Evolutionary conservation across 208 protist species (phyloP), one percentile per base, ranked within the genome.

Genomic region (Wallacemonas sp.): DNA sequence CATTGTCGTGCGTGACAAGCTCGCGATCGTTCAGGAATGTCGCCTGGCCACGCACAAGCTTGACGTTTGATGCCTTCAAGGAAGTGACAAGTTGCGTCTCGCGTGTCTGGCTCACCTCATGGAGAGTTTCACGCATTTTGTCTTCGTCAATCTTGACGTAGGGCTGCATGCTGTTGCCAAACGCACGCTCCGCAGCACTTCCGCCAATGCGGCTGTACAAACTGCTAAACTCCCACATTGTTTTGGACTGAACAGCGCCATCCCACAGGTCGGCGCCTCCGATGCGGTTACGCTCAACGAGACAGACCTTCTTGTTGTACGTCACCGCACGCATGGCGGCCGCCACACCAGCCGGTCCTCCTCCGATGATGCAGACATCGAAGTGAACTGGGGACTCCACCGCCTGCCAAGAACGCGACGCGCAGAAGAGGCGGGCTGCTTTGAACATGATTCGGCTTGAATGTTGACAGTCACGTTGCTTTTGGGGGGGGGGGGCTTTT

Each of bases 311-410:
- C 63, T 92, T 90, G 47, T 88, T 85, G 71, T 85, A 89, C 26
- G 86, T 74, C 12, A 77, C 80, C 14, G 85, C 88, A 8, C 83
- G 85, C 21, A 95, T 56, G 5, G 84, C 85, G 2, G 85, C 85
- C 1, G 88, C 80, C n/a, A 91, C 73, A 14, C 88, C 88, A 31
- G 83, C 88, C 0, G 88, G 85, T 8, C 88, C 88, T 12, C 47
- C 85, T 33, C 88, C 88, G 56, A 95, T 88, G 49, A 95, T 73
- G 30, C 88, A 95, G 0, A 95, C 75, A 59, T 95, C 88, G 47
- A 83, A 92, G 60, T 79, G 80, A 17, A 51, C 59, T 46, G 62
- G 21, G 14, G 70, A 65, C 27, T 62, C 3, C 26, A 80, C 55
- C 26, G 75, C 26, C 2, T 64, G 55, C 71, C 69, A 74, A 9